Base-by-base conservation (phyloP, 192 early-diverging fungal species). In the Coemansia sp. region DNA sequence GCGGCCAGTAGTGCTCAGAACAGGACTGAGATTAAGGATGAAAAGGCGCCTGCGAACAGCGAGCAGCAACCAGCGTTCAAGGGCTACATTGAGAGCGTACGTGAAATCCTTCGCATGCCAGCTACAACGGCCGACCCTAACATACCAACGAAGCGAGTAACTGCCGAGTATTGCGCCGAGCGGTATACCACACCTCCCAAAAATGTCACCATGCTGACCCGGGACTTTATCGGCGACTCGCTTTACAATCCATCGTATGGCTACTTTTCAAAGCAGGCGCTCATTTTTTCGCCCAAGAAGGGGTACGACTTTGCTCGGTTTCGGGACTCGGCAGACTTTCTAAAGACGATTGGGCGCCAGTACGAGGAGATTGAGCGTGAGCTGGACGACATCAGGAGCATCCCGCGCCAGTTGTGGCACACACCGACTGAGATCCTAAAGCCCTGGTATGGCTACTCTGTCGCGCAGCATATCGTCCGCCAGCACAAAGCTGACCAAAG, bases 181-280 rank as follows among this genome's bases (percentile, higher is more conserved):
- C 51, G 62, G 4, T 84, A 38, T 38, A 68, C 45, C 14, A 48
- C 66, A 53, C 86, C 85, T 50, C 92, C 90, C 0, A 75, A 70
- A 23, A 83, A 84, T 36, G 84, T 82, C 29, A 87, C 85, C 51
- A 93, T 94, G 91, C 83, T 93, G 27, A 83, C 88, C 6, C 80
- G 96, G 25, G 94, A 98, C 69, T 97, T 95, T 80, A 97, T 99
- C 68, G 88, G 96, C 75, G 88, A 98, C 74, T 90, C 94, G 41
- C 90, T 99, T 10, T 99, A 99, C 84, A 93, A 99, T 78, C 94
- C 94, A 6, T 70, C 89, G 62, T 98, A 98, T 76, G 97, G 97
- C 3, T 99, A 99, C 84, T 99, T 99, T 84, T 94, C 94, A 10
- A 94, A 94, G 68, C 91, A 96, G 63, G 97, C 95, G 23, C 85